A percentile compares a stretch with the other conserved stretches of the same genome.
Evolutionary conservation across 2,329 filamentous ascomycete genomes (phyloP).

Genomic region (Trichoderma sp.): DNA sequence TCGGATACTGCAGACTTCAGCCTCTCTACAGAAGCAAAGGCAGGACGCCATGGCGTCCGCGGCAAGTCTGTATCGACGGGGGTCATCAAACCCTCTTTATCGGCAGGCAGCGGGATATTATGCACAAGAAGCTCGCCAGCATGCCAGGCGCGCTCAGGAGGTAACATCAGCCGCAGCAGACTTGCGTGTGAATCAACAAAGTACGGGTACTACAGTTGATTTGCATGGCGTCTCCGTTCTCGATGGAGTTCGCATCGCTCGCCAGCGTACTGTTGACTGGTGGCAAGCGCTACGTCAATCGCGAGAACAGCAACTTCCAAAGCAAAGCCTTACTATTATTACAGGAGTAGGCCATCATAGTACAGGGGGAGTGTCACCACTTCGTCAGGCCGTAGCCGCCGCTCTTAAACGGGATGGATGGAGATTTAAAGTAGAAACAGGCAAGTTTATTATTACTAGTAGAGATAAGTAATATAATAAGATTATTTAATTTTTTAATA

Average conservation of each 20-base stretch:
- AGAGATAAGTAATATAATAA: constrained; percentile 48
- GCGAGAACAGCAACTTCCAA: constrained; percentile 53
- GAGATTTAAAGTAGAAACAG: constrained; percentile 74
- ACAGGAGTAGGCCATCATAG: constrained; percentile 82
- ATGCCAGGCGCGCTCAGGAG: constrained; percentile 58
- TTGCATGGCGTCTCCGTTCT: constrained; percentile 81
- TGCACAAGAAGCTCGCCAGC: constrained; percentile 67
- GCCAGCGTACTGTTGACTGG: constrained; percentile 69
- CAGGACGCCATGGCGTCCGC: constrained; percentile 44
- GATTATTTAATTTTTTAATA: no score
- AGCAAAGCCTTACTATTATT: constrained; percentile 68
- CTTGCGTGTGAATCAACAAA: constrained; percentile 67
- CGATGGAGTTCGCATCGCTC: constrained; percentile 78
- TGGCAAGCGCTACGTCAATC: constrained; percentile 73
- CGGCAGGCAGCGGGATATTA: constrained; percentile 77
- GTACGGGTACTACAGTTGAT: constrained; percentile 64
- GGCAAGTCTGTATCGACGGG: constrained; percentile 47
- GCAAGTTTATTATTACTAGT: constrained; percentile 65
- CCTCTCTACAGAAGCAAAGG: constrained; percentile 38
- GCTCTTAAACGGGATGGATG: constrained; percentile 78
- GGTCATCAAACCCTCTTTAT: constrained; percentile 72
- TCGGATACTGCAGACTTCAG: constrained; percentile 37
- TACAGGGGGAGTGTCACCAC: constrained; percentile 69
- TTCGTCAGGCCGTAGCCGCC: constrained; percentile 79
- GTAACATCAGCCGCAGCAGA: constrained; percentile 71